Conservation (phyloP, 177 flowering plant genomes). For the Tripterygium wilfordii region DNA sequence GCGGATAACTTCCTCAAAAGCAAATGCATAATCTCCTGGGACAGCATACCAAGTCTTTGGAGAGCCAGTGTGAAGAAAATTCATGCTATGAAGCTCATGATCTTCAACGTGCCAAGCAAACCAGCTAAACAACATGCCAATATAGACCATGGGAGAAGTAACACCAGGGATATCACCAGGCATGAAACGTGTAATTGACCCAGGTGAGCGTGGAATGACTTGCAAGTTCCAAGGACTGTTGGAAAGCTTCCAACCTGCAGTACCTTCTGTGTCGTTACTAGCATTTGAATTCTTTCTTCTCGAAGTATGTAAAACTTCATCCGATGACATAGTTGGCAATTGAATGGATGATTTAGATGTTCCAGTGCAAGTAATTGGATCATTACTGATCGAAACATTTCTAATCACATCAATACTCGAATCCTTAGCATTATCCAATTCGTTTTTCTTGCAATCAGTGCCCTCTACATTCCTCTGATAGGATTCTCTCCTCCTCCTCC, state of each 20-base stretch:
- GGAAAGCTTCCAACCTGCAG: slow-evolving; percentile 96
- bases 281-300: slow-evolving; percentile 21
- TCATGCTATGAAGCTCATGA: slow-evolving; percentile 99
- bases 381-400: slow-evolving; percentile 11
- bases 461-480: slow-evolving; percentile 18
- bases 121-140: slow-evolving; percentile 99
- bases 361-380: slow-evolving; percentile 14
- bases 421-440: slow-evolving; percentile 11
- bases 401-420: slow-evolving; percentile 10
- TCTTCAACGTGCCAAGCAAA: slow-evolving; percentile 99
- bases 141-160: slow-evolving; percentile 97
- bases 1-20: slow-evolving; percentile 88
- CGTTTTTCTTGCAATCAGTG: slow-evolving; percentile 21
- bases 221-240: slow-evolving; percentile 98
- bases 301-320: slow-evolving; percentile 19
- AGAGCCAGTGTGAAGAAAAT: slow-evolving; percentile 88
- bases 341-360: slow-evolving; percentile 11
- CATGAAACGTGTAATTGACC: slow-evolving; percentile 96
- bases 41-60: slow-evolving; percentile 98
- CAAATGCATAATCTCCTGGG: slow-evolving; percentile 80
- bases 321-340: slow-evolving; percentile 11
- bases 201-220: slow-evolving; percentile 88
- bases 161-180: slow-evolving; percentile 98
- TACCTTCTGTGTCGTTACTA: slow-evolving; percentile 54
- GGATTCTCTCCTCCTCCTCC: slow-evolving; percentile 39